phyloP scores from a whole-genome alignment of 2,329 filamentous ascomycete genomes.

The Pseudopyricularia javanii region DNA sequence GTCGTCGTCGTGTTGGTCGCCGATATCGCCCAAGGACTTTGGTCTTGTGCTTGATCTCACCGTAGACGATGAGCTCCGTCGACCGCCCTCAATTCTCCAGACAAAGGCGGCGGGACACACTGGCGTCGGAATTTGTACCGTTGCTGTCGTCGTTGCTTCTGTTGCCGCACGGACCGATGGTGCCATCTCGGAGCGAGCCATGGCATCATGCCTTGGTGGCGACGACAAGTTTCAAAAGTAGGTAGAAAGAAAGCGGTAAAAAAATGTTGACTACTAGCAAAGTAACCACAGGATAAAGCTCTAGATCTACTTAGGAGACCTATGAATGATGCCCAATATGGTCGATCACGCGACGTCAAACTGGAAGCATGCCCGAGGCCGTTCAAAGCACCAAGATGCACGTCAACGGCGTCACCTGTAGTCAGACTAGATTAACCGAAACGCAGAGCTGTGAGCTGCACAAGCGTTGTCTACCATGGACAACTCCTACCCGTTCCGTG shows the following conservation, averaged over 20 bases:
- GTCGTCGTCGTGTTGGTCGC: too few relatives aligned
- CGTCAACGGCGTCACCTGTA: too few relatives aligned
- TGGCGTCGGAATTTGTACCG: constrained; percentile 1
- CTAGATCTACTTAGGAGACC: too few relatives aligned
- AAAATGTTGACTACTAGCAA: neutral
- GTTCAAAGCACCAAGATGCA: too few relatives aligned
- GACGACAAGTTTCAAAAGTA: neutral
- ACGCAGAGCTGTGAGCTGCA: too few relatives aligned
- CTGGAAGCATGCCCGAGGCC: too few relatives aligned
- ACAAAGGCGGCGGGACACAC: neutral
- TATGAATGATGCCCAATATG: too few relatives aligned
- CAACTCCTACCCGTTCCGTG: too few relatives aligned
- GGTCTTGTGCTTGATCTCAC: neutral
- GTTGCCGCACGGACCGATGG: constrained; percentile 1
- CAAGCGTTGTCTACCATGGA: too few relatives aligned
- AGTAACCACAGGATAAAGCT: too few relatives aligned
- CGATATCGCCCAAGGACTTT: neutral
- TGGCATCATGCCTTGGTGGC: constrained; percentile 4
- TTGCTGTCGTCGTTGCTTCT: neutral
- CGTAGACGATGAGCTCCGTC: neutral
- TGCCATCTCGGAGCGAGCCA: neutral
- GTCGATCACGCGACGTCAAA: too few relatives aligned
- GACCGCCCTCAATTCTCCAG: constrained; percentile 4
- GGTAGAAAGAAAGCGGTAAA: neutral
- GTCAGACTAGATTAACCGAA: too few relatives aligned